phyloP scores from a whole-genome alignment of 2,329 filamentous ascomycete genomes.

The Stagonosporopsis cucurbitacearum region DNA sequence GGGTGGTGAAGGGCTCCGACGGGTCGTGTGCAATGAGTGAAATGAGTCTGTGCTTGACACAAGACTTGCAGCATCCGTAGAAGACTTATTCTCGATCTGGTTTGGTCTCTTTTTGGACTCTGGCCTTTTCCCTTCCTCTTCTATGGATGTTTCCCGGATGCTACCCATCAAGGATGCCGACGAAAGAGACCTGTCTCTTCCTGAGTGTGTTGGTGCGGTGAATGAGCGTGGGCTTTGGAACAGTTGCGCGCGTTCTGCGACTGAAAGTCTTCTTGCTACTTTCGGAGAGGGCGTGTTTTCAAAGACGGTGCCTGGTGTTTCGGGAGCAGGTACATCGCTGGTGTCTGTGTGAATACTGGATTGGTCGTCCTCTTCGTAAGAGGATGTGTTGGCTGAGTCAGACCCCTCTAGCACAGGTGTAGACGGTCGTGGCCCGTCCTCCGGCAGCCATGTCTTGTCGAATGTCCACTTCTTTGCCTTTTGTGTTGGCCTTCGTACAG shows the following conservation, averaged over 20 bases:
- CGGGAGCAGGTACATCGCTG: constrained; percentile 33
- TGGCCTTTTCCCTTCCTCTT: constrained; percentile 10
- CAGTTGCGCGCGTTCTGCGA: constrained; percentile 40
- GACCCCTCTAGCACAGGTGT: constrained; percentile 40
- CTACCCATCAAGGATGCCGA: constrained; percentile 28
- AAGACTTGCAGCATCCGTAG: constrained; percentile 41
- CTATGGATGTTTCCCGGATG: constrained; percentile 27
- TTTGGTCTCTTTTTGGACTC: constrained; percentile 14
- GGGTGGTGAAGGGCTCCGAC: constrained; percentile 29
- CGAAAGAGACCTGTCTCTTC: constrained; percentile 18
- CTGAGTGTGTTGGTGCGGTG: constrained; percentile 30
- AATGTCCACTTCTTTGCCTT: constrained; percentile 60
- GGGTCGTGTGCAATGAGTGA: constrained; percentile 41
- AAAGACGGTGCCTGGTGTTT: constrained; percentile 31
- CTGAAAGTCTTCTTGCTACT: constrained; percentile 32
- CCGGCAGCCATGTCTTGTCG: constrained; percentile 56
- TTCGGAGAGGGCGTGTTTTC: constrained; percentile 22
- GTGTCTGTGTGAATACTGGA: constrained; percentile 43
- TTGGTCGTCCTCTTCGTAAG: constrained; percentile 45
- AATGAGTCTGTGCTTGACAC: constrained; percentile 48
- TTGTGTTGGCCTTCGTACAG: constrained; percentile 65
- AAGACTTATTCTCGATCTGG: constrained; percentile 30
- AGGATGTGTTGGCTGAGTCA: constrained; percentile 39
- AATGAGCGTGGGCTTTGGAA: constrained; percentile 41
- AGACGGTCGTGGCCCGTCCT: constrained; percentile 45